Percentiles rank a stretch among this genome's conserved stretches.
Conservation (phyloP, 768 basidiomycete species). For the Cyclocybe aegerita region DNA sequence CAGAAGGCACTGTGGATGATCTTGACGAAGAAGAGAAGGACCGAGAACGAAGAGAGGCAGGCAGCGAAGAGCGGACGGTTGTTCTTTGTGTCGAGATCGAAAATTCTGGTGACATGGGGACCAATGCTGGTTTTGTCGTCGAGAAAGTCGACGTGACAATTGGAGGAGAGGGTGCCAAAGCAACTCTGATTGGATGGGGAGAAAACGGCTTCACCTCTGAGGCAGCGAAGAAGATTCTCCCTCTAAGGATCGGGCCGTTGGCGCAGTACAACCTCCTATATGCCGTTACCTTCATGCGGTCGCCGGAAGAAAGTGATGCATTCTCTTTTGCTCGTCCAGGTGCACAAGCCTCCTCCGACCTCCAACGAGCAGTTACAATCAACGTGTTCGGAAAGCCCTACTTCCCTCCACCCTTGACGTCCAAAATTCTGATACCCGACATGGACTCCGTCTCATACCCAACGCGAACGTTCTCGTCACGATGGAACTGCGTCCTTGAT, state of each 20-base stretch:
- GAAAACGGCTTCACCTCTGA: constrained; percentile 50
- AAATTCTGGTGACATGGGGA: constrained; percentile 67
- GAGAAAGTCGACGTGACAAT: constrained; percentile 76
- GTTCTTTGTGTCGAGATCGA: constrained; percentile 92
- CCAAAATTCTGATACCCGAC: constrained; percentile 16
- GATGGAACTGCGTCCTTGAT: constrained; percentile 91
- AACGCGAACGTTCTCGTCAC: constrained; percentile 74
- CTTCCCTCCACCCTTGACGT: constrained; percentile 22
- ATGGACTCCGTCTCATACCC: constrained; percentile 44
- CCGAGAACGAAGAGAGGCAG: constrained; percentile 61
- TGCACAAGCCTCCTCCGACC: constrained; percentile 34
- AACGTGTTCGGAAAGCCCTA: constrained; percentile 76
- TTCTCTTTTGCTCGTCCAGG: constrained; percentile 32
- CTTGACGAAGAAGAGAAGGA: constrained; percentile 46
- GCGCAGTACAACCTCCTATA: constrained; percentile 91
- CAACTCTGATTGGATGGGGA: constrained; percentile 53
- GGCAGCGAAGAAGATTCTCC: constrained; percentile 55
- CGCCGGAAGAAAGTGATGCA: constrained; percentile 56
- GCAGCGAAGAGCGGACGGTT: constrained; percentile 78
- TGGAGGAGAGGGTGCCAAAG: constrained; percentile 59
- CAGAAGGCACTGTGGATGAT: constrained; percentile 22
- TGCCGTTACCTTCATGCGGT: constrained; percentile 77
- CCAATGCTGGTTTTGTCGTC: constrained; percentile 67
- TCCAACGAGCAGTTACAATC: constrained; percentile 80
- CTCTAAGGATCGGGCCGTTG: constrained; percentile 63